Percentiles rank a stretch among this genome's conserved stretches.
phyloP scores from a whole-genome alignment of 345 rosid species.

The Eucalyptus albens region DNA sequence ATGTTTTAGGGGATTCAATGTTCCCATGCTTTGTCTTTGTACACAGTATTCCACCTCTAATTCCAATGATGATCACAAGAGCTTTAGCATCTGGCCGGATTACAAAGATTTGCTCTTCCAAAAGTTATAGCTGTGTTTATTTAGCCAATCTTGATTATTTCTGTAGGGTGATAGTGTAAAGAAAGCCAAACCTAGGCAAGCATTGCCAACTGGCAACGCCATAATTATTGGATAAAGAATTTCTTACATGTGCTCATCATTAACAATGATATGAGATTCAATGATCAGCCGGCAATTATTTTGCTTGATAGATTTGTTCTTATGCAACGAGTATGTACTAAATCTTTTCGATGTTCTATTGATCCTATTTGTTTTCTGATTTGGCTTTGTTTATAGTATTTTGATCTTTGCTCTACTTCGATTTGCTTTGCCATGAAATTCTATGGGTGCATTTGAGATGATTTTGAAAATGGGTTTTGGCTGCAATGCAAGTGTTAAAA shows the following conservation, averaged over 20 bases:
- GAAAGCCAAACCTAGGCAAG: background rate
- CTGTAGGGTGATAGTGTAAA: background rate
- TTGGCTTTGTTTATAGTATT: no score
- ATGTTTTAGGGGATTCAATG: background rate
- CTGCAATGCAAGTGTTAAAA: background rate
- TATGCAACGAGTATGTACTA: background rate
- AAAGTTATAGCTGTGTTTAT: background rate
- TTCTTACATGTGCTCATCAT: background rate
- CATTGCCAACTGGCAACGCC: background rate
- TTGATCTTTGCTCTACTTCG: background rate
- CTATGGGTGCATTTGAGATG: background rate
- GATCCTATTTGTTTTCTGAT: background rate
- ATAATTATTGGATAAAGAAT: background rate
- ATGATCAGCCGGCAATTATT: no score
- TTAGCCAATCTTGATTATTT: no score
- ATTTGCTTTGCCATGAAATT: background rate
- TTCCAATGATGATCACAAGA: background rate
- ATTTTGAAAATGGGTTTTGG: background rate
- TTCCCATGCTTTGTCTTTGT: background rate
- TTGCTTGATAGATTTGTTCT: background rate
- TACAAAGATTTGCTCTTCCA: background rate
- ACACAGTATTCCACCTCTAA: background rate
- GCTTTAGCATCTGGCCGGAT: background rate
- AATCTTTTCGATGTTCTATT: no score
- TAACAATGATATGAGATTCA: background rate